Conservation (phyloP, 805 yeast genomes). For the Citeromyces nyonsensis region DNA sequence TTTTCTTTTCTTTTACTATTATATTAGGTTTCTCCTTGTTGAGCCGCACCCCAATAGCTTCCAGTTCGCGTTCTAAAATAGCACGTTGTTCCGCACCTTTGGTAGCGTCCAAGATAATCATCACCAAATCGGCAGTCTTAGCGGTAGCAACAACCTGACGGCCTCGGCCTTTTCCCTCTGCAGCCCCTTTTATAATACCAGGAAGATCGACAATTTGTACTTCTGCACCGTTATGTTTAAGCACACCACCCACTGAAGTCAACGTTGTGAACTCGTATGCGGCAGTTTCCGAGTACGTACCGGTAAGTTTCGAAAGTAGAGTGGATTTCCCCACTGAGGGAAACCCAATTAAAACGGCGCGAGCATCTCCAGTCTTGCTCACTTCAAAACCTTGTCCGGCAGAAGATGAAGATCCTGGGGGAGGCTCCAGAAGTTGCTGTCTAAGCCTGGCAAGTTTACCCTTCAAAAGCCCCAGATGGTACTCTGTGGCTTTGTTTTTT, state of each 20-base stretch:
- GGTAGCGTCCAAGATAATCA: conserved; percentile 89
- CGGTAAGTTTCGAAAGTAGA: conserved; percentile 73
- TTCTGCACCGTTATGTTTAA: conserved; percentile 92
- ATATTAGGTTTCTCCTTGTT: conserved; percentile 91
- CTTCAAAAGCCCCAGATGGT: conserved; percentile 85
- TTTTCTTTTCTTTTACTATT: conserved; percentile 79
- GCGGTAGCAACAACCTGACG: conserved; percentile 97
- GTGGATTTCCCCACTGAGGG: conserved; percentile 94
- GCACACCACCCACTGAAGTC: conserved; percentile 95
- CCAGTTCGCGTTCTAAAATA: conserved; percentile 87
- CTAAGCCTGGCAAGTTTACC: conserved; percentile 91
- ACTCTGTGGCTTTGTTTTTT: conserved; percentile 95
- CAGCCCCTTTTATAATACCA: conserved; percentile 84
- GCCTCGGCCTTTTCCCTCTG: conserved; percentile 87
- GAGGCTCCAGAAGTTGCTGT: conserved; percentile 73
- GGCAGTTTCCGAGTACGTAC: conserved; percentile 95
- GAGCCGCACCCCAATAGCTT: conserved; percentile 93
- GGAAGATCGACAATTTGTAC: conserved; percentile 91
- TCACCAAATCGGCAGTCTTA: conserved; percentile 87
- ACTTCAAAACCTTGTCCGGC: conserved; percentile 94
- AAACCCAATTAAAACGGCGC: conserved; percentile 95
- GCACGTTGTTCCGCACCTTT: conserved; percentile 91
- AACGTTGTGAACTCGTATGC: conserved; percentile 95
- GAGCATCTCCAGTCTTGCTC: conserved; percentile 96
- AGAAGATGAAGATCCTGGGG: conserved; percentile 73